Evolutionary conservation across 352 stramenopile species (phyloP), one percentile per base, ranked within the genome.

Genomic region (Phytophthora kernoviae): DNA sequence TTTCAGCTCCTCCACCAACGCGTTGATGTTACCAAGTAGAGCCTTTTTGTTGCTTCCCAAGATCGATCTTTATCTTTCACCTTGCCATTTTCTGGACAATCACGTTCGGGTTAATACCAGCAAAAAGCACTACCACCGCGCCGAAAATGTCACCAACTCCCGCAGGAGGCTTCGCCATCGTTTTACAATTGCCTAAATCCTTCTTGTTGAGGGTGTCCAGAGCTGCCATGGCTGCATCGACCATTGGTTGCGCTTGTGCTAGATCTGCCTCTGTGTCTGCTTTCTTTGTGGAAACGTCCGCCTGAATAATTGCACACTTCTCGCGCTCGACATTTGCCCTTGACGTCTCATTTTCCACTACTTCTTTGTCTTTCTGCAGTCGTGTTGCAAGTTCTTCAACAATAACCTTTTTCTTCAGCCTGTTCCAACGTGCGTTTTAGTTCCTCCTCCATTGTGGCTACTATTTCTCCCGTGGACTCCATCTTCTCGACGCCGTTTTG

Each of bases 31-130:
- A 12, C 85, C 71, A 34, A 98, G 65, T 8, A 98, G 51, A 17
- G 90, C 79, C 58, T 98, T 98, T 98, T 98, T 18, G 79, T 84
- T 0, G 85, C 87, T 30, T 98, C 94, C 95, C 95, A 98, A 5
- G 82, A 87, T 15, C 91, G 86, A 65, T 98, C 93, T 59, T 98
- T 98, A 48, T 94, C 85, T 51, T 94, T 94, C 21, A 98, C 89
- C 54, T 98, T 98, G 44, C 87, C 93, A 40, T 93, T 98, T 98
- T 98, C 59, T 97, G 87, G 2, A 89, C 68, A 2, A 88, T 56
- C 0, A 93, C 62, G 32, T 84, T 88, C 4, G 81, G 41, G 58
- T 94, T 93, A 17, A 87, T 65, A 0, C 85, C 85, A 9, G 83
- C 83, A 49, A 94, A 87, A 15, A 94, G 73, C 42, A 93, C 77